A percentile compares a stretch with the other conserved stretches of the same genome.
Conservation (phyloP, 2,329 filamentous ascomycete species). For the Cercospora beticola region DNA sequence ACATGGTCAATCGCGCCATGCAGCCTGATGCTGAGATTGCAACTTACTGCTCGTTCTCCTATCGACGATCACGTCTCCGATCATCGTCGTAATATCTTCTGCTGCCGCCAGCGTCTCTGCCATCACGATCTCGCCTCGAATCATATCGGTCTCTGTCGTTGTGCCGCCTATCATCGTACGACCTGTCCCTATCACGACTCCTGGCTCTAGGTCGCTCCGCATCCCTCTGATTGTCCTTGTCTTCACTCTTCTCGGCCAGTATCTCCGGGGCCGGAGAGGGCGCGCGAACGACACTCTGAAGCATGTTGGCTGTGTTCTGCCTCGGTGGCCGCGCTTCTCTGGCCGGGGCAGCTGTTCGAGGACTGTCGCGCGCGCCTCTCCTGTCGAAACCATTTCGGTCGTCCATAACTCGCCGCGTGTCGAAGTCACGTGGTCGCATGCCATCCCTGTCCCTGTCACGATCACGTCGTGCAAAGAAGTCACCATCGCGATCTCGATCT, state of each 20-base stretch:
- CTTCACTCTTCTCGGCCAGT: slow-evolving; percentile 17
- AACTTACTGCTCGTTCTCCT: background rate
- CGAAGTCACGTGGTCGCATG: slow-evolving; percentile 20
- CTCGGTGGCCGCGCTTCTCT: slow-evolving; percentile 59
- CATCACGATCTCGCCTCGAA: slow-evolving; percentile 29
- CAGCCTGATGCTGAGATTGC: background rate
- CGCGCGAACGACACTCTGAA: slow-evolving; percentile 11
- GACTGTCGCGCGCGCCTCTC: slow-evolving; percentile 70
- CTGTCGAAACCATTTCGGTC: slow-evolving; percentile 48
- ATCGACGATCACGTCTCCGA: slow-evolving; percentile 17
- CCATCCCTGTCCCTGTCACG: slow-evolving; percentile 6
- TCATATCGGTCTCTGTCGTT: slow-evolving; percentile 27
- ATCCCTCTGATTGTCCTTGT: slow-evolving; percentile 29
- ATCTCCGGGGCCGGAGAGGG: slow-evolving; percentile 13
- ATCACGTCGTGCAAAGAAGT: slow-evolving; percentile 13
- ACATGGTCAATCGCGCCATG: background rate
- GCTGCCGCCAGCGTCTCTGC: slow-evolving; percentile 10
- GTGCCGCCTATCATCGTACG: slow-evolving; percentile 34
- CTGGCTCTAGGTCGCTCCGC: slow-evolving; percentile 29
- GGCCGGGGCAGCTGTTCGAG: slow-evolving; percentile 78
- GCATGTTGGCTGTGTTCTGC: slow-evolving; percentile 8
- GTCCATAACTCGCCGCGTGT: slow-evolving; percentile 13
- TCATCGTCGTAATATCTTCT: slow-evolving; percentile 29
- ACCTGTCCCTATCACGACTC: slow-evolving; percentile 31
- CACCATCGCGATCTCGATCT: slow-evolving; percentile 25